Conservation (phyloP, 345 rosid species). For the Arabidopsis thaliana region DNA sequence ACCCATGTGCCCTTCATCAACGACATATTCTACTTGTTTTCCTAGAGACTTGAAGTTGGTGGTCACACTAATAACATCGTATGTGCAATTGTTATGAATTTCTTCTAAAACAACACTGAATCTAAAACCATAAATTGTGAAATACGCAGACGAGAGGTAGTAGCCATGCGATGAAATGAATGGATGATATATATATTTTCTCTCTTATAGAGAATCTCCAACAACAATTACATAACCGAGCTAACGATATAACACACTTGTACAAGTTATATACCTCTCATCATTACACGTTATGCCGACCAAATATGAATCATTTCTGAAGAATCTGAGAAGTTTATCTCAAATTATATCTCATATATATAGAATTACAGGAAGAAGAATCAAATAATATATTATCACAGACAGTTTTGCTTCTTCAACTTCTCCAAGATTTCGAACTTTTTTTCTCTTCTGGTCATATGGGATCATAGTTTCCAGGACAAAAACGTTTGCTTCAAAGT, state of each 20-base stretch:
- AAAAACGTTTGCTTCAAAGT: slow-evolving; percentile 27
- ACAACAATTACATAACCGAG: slow-evolving; percentile 32
- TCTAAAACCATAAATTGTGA: neutral
- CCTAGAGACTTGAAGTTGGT: neutral
- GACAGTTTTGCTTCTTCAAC: slow-evolving; percentile 26
- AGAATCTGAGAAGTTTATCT: slow-evolving; percentile 35
- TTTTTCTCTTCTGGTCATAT: slow-evolving; percentile 9
- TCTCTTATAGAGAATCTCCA: neutral
- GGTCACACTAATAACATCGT: slow-evolving; percentile 22
- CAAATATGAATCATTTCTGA: slow-evolving; percentile 28
- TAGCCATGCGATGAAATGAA: neutral
- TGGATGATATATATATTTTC: slow-evolving; percentile 1
- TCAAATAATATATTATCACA: slow-evolving; percentile 7
- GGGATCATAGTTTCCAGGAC: slow-evolving; percentile 16
- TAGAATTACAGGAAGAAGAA: slow-evolving; percentile 35
- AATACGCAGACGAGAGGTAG: neutral
- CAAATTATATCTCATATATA: slow-evolving; percentile 8
- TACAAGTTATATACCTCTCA: slow-evolving; percentile 43
- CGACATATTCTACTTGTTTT: neutral
- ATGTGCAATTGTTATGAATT: neutral
- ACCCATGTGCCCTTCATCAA: slow-evolving; percentile 2
- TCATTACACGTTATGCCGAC: slow-evolving; percentile 36
- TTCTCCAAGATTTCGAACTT: slow-evolving; percentile 9
- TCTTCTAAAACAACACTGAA: neutral
- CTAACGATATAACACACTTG: slow-evolving; percentile 23